These are phyloP conservation scores for Tricholoma flavovirens DNA, from an alignment of 768 basidiomycete species.

Conservation along the genomic window DNA sequence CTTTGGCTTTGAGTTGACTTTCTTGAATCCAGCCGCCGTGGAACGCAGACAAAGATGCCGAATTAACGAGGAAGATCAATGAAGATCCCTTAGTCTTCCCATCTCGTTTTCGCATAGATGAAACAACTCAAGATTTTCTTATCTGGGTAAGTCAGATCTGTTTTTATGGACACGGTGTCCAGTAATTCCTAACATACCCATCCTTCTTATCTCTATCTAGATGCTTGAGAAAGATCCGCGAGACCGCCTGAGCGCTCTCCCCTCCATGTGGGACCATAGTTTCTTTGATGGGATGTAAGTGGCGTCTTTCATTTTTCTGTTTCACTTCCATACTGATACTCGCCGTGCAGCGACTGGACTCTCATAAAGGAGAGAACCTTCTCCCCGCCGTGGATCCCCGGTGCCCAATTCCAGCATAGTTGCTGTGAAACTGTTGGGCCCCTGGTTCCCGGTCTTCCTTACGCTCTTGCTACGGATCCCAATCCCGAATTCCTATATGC, in stretches of 20 bases:
- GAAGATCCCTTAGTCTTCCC: conserved; percentile 1
- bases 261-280: conserved; percentile 4
- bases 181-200: neutral
- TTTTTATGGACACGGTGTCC: neutral
- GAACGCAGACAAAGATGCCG: neutral
- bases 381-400: conserved; percentile 7
- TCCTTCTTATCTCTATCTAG: conserved; percentile 1
- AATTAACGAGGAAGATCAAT: conserved; percentile 2
- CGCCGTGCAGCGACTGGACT: conserved; percentile 13
- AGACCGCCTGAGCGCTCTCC: conserved; percentile 4
- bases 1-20: neutral
- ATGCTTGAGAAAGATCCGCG: conserved; percentile 10
- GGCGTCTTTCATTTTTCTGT: neutral
- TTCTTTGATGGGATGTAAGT: conserved; percentile 11
- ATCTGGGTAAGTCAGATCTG: neutral
- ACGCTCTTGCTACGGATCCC: neutral
- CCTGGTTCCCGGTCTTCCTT: neutral
- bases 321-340: neutral
- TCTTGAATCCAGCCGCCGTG: conserved; percentile 7
- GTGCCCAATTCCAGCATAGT: neutral
- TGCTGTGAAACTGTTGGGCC: neutral
- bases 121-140: conserved; percentile 3
- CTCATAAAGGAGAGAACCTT: conserved; percentile 6
- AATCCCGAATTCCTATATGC: conserved; percentile 6
- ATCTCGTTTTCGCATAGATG: conserved; percentile 3